Evolutionary conservation across 2,329 filamentous ascomycete genomes (phyloP).

Genomic region (Sarocladiaceae sp.): DNA sequence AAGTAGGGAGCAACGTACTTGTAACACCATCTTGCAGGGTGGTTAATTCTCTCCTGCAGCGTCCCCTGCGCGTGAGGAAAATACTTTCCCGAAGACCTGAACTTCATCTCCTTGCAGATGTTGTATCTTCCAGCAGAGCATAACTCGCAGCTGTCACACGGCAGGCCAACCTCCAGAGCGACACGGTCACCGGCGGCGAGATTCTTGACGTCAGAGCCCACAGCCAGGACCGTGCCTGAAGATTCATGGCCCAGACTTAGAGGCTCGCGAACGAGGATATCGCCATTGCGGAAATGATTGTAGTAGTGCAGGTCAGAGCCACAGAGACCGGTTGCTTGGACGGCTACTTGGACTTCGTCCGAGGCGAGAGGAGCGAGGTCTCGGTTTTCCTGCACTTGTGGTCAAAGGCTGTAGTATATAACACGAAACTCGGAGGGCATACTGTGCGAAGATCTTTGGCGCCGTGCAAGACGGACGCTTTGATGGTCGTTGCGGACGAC

Average conservation of each 20-base stretch:
- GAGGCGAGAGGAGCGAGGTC: conserved; percentile 47
- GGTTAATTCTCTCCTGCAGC: conserved; percentile 51
- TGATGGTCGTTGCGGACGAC: conserved; percentile 22
- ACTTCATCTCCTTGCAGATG: conserved; percentile 53
- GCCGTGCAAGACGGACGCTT: conserved; percentile 52
- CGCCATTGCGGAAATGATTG: conserved; percentile 61
- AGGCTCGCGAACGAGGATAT: conserved; percentile 64
- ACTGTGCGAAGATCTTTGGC: conserved; percentile 47
- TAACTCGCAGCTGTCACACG: conserved; percentile 55
- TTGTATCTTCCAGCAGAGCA: conserved; percentile 56
- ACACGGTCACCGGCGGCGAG: conserved; percentile 67
- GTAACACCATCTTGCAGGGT: conserved; percentile 53
- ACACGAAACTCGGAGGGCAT: conserved; percentile 17
- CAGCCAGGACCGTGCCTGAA: conserved; percentile 63
- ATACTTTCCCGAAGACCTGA: conserved; percentile 53
- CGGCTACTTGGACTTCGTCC: conserved; percentile 56
- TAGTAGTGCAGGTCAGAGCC: conserved; percentile 66
- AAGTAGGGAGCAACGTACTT: conserved; percentile 20
- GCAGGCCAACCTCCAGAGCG: conserved; percentile 72
- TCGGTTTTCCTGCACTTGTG: conserved; percentile 46
- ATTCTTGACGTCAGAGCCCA: conserved; percentile 51
- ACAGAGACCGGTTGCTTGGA: conserved; percentile 61
- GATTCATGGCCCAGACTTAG: conserved; percentile 80
- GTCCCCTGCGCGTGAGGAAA: conserved; percentile 56
- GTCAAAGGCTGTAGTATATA: background rate